Base-by-base conservation (phyloP, 805 yeast genomes). In the Blastobotrys attinorum region DNA sequence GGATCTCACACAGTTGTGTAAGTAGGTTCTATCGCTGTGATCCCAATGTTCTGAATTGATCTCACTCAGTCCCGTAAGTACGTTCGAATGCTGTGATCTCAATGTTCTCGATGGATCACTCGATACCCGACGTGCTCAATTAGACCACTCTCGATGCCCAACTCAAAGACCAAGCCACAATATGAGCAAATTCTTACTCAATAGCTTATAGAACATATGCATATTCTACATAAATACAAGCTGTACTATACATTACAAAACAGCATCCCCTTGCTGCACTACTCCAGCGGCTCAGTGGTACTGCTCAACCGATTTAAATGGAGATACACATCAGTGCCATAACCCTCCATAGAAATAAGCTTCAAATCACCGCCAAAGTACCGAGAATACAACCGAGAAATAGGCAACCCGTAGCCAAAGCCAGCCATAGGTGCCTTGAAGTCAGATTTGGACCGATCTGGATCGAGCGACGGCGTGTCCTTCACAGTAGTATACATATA, bases 371-470 rank as follows among this genome's bases (percentile, higher is more conserved):
- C 95, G 4, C 95, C 95, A 59, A 88, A 87, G 60, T 87, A 87
- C 50, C 89, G 79, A 2, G 96, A 89, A 53, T 88, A 88, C 31
- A 87, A 70, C 46, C 96, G 65, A 39, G 92, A 81, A 43, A 88
- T 79, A 1, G 96, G 95, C 54, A 87, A 70, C 0, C 96, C 96
- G 57, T 87, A 89, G 22, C 96, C 96, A 52, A 83, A 82, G 0
- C 96, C 96, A 41, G 95, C 95, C 84, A 87, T 82, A 46, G 96
- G 96, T 0, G 95, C 95, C 58, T 76, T 76, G 65, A 83, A 81
- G 46, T 81, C 83, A 18, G 78, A 69, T 53, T 76, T 77, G 50
- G 72, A 70, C 32, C 66, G 61, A 33, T 77, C 82, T 2, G 75
- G 73, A 47, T 79, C 85, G 39, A 81, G 63, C 18, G 69, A 72